Evolutionary conservation across 2,329 filamentous ascomycete species (phyloP).

Genomic region (Rhynchosporium secalis): DNA sequence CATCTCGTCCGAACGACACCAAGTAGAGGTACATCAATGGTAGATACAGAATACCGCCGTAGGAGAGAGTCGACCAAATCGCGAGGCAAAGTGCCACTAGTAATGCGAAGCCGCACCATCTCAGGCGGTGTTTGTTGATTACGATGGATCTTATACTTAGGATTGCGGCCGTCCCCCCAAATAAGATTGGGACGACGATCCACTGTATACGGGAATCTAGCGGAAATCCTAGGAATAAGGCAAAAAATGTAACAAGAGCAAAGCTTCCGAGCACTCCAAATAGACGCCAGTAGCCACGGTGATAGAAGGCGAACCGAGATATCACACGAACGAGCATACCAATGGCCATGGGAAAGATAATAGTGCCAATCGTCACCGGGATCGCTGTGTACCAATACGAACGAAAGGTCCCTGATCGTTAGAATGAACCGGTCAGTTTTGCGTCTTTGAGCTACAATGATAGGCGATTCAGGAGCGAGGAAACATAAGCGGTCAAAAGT

Average conservation of each 20-base stretch:
- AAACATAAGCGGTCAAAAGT: no score
- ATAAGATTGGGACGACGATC: background rate
- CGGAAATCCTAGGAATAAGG: background rate
- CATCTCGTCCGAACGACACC: no score
- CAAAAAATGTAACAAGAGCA: background rate
- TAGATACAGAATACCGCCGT: no score
- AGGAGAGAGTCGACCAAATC: background rate
- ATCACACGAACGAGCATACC: background rate
- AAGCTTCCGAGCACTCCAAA: background rate
- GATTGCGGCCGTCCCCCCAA: background rate
- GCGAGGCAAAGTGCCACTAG: background rate
- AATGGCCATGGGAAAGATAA: background rate
- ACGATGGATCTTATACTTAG: background rate
- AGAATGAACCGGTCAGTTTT: no score
- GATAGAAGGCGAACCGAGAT: background rate
- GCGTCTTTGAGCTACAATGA: no score
- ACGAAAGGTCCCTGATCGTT: background rate
- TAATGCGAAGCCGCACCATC: background rate
- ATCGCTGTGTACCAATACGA: slow-evolving; percentile 1
- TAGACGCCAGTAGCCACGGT: background rate
- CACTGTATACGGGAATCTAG: background rate
- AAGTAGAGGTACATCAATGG: no score
- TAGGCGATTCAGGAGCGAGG: no score
- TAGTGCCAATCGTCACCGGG: background rate
- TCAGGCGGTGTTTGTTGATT: background rate